phyloP scores from a whole-genome alignment of 2,329 filamentous ascomycete species.

The Colletotrichum trifolii region DNA sequence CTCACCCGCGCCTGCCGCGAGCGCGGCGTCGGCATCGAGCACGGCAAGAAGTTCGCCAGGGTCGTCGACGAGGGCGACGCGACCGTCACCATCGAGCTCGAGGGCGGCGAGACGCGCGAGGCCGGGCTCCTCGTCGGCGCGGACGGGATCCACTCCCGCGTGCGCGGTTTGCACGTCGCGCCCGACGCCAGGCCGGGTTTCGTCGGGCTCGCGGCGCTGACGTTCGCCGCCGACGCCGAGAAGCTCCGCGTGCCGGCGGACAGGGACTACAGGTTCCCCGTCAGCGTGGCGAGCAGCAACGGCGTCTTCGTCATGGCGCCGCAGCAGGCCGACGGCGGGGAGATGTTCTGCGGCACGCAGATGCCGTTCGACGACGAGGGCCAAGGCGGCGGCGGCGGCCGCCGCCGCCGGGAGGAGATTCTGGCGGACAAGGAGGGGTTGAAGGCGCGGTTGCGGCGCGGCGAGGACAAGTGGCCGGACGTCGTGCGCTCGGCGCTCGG shows the following conservation, averaged over 20 bases:
- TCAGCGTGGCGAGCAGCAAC: constrained; percentile 53
- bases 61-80: constrained; percentile 53
- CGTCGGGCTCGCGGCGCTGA: constrained; percentile 57
- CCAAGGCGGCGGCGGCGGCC: constrained; percentile 47
- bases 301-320: constrained; percentile 64
- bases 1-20: constrained; percentile 46
- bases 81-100: constrained; percentile 58
- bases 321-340: constrained; percentile 53
- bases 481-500: constrained; percentile 49
- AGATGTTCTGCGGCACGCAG: constrained; percentile 54
- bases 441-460: constrained; percentile 47
- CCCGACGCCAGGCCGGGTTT: constrained; percentile 61
- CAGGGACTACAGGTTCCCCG: constrained; percentile 52
- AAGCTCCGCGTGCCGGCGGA: constrained; percentile 48
- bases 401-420: constrained; percentile 55
- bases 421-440: constrained; percentile 50
- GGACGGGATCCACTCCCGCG: constrained; percentile 69
- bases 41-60: constrained; percentile 58
- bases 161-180: constrained; percentile 60
- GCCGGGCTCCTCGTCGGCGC: constrained; percentile 64
- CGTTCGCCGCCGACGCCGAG: constrained; percentile 46
- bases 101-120: constrained; percentile 52
- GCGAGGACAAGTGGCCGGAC: constrained; percentile 49
- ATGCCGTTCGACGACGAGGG: constrained; percentile 45
- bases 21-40: constrained; percentile 54